Percentiles rank a stretch among this genome's conserved stretches.
Evolutionary conservation across 768 basidiomycete genomes (phyloP).

Genomic region (Pleurotus pulmonarius): DNA sequence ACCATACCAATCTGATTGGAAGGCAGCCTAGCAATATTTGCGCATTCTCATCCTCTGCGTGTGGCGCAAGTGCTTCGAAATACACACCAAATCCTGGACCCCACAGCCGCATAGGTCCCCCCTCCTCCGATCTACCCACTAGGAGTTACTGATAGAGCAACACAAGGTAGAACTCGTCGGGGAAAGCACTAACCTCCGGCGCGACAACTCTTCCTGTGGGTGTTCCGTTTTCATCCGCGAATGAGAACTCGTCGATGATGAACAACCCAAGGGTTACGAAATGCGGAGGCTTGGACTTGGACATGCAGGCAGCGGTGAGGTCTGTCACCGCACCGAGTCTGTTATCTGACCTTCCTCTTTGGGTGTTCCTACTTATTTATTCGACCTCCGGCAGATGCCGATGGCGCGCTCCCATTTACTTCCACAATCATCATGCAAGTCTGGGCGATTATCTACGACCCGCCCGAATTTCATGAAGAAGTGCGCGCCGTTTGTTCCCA

Average conservation of each 20-base stretch:
- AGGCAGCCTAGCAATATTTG: constrained; percentile 49
- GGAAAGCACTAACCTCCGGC: constrained; percentile 42
- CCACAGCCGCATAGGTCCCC: constrained; percentile 78
- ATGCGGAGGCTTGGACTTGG: constrained; percentile 13
- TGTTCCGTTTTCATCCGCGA: constrained; percentile 51
- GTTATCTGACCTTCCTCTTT: not conserved
- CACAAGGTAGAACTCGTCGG: no score
- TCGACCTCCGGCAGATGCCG: constrained; percentile 5
- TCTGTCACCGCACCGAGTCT: not conserved
- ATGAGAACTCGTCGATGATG: constrained; percentile 82
- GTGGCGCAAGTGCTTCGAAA: not conserved
- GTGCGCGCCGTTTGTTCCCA: constrained; percentile 20
- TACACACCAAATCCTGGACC: constrained; percentile 74
- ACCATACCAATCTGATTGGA: constrained; percentile 73
- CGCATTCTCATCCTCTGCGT: not conserved
- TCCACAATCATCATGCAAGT: constrained; percentile 31
- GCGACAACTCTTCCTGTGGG: constrained; percentile 41
- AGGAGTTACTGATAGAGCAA: not conserved
- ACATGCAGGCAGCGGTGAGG: constrained; percentile 13
- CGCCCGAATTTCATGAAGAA: constrained; percentile 35
- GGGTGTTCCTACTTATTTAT: not conserved
- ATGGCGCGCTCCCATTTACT: constrained; percentile 10
- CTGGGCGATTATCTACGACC: constrained; percentile 40
- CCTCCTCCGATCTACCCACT: constrained; percentile 79
- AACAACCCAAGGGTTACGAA: constrained; percentile 85